These are phyloP conservation scores for Lasiosphaeris hirsuta DNA, from an alignment of 495 filamentous ascomycete species.

Conservation along the genomic window DNA sequence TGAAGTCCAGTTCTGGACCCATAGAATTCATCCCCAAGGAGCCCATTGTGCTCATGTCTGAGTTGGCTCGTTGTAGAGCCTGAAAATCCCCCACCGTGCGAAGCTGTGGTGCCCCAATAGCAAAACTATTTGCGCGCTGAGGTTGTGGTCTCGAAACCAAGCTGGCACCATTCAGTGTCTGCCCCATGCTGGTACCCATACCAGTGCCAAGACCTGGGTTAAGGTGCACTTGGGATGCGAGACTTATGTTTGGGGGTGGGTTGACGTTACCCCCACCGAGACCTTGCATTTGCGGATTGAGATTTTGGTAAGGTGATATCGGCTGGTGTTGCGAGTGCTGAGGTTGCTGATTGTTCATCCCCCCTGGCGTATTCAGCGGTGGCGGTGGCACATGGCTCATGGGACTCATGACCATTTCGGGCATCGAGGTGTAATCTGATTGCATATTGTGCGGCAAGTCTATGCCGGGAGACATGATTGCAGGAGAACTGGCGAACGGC, in stretches of 20 bases:
- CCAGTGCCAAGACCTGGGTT: conserved; percentile 31
- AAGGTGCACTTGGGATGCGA: conserved; percentile 31
- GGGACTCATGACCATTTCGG: conserved; percentile 48
- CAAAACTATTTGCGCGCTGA: conserved; percentile 41
- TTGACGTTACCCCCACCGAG: conserved; percentile 31
- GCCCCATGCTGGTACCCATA: conserved; percentile 24
- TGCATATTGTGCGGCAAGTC: conserved; percentile 33
- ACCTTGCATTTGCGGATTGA: conserved; percentile 34
- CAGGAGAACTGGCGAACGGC: conserved; percentile 43
- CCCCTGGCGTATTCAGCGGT: conserved; percentile 26
- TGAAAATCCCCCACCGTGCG: conserved; percentile 49
- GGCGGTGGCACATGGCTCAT: conserved; percentile 36
- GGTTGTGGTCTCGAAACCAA: conserved; percentile 38
- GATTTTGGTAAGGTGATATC: conserved; percentile 30
- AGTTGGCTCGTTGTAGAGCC: conserved; percentile 41
- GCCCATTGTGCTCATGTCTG: conserved; percentile 38
- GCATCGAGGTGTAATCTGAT: conserved; percentile 40
- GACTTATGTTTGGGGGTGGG: conserved; percentile 25
- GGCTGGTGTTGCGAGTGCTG: conserved; percentile 26
- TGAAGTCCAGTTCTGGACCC: conserved; percentile 34
- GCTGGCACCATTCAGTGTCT: conserved; percentile 24
- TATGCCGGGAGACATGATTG: conserved; percentile 43
- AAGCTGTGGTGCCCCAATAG: conserved; percentile 36
- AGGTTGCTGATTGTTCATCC: conserved; percentile 34
- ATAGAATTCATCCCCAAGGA: conserved; percentile 32